Evolutionary conservation across 2,329 filamentous ascomycete species (phyloP), one percentile per base, ranked within the genome.

Genomic region (Cucurbitaria berberidis): DNA sequence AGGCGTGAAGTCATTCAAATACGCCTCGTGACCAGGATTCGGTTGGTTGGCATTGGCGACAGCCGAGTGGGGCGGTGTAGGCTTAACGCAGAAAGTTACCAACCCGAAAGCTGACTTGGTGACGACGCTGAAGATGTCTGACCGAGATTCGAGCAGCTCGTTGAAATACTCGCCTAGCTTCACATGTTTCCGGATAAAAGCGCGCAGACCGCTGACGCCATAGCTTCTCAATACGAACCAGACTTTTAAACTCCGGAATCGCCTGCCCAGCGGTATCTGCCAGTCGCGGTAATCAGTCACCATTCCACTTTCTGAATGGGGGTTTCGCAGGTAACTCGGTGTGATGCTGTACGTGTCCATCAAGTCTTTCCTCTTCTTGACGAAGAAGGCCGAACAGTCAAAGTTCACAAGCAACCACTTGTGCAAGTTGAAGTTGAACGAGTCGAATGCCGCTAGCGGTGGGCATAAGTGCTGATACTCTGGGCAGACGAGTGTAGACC

Each of bases 341-440:
- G 88, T 88, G 70, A 95, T 89, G 69, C 85, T 87, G 36, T 96
- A 83, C 0, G 92, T 89, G 56, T 88, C 83, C 38, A 89, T 91
- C n/a, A 98, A 84, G 76, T 92, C 87, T 48, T 81, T 78, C 15
- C 93, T 85, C 66, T 87, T 83, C 58, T 88, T 87, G 43, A 97
- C 86, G 77, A 86, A 98, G 40, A 96, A 82, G 61, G 89, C 89
- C 48, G 89, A 66, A 53, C 84, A 84, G 68, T 98, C 93, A 68
- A 97, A 97, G 76, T 96, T 96, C 51, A 91, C 92, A 16, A 97
- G 86, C 42, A 97, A 82, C 93, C 93, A 97, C 80, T 98, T 98
- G 82, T 97, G 93, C 84, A 96, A 89, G 80, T 97, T 98, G 80
- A 93, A 86, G 76, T 96, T 88, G 82, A 96, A 96, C 60, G 88